Base-by-base conservation (phyloP, 2,329 filamentous ascomycete genomes). In the Aspergillus ruber region DNA sequence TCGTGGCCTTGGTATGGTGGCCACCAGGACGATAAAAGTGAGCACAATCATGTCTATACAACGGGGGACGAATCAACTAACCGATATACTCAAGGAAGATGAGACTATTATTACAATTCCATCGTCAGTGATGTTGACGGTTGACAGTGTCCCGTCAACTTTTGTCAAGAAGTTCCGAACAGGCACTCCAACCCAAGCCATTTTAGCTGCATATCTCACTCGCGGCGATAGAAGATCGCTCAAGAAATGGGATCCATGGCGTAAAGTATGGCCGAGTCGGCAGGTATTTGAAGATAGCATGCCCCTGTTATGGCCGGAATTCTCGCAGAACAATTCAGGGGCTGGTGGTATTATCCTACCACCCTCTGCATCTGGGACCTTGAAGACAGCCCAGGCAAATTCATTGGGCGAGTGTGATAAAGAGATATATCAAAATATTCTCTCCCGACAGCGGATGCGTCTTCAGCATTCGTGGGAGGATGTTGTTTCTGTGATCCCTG, bases 1-100 rank as follows among this genome's bases (percentile, higher is more conserved):
- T 2, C 77, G 85, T 48, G 88, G 89, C 38, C 78, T 91, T 48
- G 89, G 90, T 35, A 81, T 95, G 43, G 74, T 90, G 23, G 84
- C 88, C 6, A 82, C 80, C 12, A 76, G 77, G 35, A 70, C 77
- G 5, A 75, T 91, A 50, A 70, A 84, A 69, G 85, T 86, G 41
- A 48, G 51, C 32, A 32, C 20, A 9, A 9, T 10, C 5, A 15
- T 12, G 8, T 13, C 13, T 4, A 43, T 20, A 27, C 8, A 18
- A 39, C 5, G 7, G 25, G 8, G 10, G 4, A 29, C 13, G n/a
- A 17, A 4, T 18, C n/a, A 7, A 41, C n/a, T 43, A 35, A 8
- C 36, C 35, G 41, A 33, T 25, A 12, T 10, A 17, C 2, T 10
- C 25, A 10, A 82, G 80, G 70, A 74, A 62, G 75, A 74, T 47